Evolutionary conservation across 345 rosid genomes (phyloP).

Genomic region (Rhizophora mangle): DNA sequence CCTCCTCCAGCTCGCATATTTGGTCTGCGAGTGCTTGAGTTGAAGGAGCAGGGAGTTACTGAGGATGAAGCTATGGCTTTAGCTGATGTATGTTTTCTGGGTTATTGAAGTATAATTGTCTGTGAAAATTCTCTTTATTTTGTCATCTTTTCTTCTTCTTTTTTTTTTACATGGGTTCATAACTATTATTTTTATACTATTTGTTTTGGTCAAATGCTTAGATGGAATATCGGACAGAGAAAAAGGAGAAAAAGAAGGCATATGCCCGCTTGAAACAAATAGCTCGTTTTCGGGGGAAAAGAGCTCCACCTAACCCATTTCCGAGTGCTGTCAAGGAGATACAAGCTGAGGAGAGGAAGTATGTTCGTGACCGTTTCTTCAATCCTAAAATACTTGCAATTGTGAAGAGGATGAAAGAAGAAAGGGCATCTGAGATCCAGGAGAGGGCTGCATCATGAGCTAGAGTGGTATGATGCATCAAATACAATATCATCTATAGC

Average conservation of each 20-base stretch:
- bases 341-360: constrained; percentile 53
- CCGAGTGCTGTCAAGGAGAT: constrained; percentile 60
- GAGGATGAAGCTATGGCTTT: constrained; percentile 72
- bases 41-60: constrained; percentile 70
- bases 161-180: neutral
- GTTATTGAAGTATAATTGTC: neutral
- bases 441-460: constrained; percentile 15
- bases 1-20: constrained; percentile 80
- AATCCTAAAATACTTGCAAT: constrained; percentile 48
- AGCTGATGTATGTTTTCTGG: constrained; percentile 57
- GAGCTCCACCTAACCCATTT: constrained; percentile 77
- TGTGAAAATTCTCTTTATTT: neutral
- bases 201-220: constrained; percentile 7
- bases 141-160: neutral
- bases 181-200: neutral
- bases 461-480: neutral
- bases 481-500: too few relatives aligned
- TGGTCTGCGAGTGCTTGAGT: constrained; percentile 66
- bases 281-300: constrained; percentile 57
- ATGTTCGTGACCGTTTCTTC: constrained; percentile 45
- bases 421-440: constrained; percentile 35
- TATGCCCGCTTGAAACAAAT: constrained; percentile 64
- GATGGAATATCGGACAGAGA: constrained; percentile 76
- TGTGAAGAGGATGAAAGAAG: constrained; percentile 57
- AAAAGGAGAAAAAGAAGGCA: constrained; percentile 62